Base-by-base conservation (phyloP, 1,284 basidiomycete species). In the Tilletia indica region DNA sequence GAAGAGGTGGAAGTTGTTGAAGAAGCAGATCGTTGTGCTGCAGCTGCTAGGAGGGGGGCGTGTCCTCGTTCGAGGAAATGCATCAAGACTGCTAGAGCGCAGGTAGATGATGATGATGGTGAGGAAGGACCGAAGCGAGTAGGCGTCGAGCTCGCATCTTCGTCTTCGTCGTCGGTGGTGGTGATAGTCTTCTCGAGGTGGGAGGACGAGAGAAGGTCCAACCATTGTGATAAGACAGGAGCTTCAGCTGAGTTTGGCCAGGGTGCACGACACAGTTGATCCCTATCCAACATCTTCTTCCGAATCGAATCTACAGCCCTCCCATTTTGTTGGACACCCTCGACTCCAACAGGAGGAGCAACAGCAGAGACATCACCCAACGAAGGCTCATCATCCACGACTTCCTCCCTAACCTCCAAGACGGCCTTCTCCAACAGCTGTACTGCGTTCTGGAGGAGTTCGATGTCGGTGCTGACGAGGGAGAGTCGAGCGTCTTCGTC, bases 391-490 rank as follows among this genome's bases (percentile, higher is more conserved):
- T 58, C 5, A n/a, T 58, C 56, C 5, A 5, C 56, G 12, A 12
- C n/a, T 31, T 34, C 56, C 5, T 12, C 56, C 3, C 25, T 12
- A 21, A 21, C 56, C 3, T n/a, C 56, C 6, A 4, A 4, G 19
- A 76, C 71, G 54, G 74, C 73, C 8, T 68, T 68, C 56, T 80
- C 78, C 48, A 80, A 34, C 25, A 80, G 70, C 21, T 75, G 74
- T 1, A 69, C 71, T 11, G 72, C 70, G 0, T 70, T 74, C 69
- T 75, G 75, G 14, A 78, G 71, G 21, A 78, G 74, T 56, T 77
- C 75, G 64, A 72, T 71, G 54, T 80, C 78, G 21, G 76, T 71
- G 16, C 76, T 77, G 21, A 78, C 73, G 39, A 80, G 63, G 21
- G 38, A 38, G 34, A 64, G 34, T 19, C 31, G 61, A 4, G 61